A percentile compares a stretch with the other conserved stretches of the same genome.
Conservation (phyloP, 768 basidiomycete species). For the Podaxis rugospora region DNA sequence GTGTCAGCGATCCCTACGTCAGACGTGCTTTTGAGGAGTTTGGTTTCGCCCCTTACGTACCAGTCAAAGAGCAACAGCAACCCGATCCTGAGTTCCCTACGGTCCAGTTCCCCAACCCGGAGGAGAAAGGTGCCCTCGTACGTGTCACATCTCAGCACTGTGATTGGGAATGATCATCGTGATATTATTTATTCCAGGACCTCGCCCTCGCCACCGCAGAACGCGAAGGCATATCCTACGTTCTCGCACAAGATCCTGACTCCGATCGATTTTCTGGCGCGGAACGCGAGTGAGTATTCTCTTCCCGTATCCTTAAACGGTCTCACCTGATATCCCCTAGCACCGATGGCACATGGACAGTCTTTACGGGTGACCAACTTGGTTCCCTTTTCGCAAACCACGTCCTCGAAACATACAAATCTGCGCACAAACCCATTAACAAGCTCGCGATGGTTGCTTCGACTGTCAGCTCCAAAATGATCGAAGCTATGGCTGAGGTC, state of each 20-base stretch:
- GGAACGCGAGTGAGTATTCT: constrained; percentile 48
- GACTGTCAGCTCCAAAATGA: constrained; percentile 89
- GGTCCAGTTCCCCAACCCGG: constrained; percentile 83
- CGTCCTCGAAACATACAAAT: constrained; percentile 37
- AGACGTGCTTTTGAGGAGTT: constrained; percentile 51
- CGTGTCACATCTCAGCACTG: not conserved
- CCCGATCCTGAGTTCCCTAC: constrained; percentile 88
- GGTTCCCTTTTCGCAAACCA: constrained; percentile 48
- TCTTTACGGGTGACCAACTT: constrained; percentile 84
- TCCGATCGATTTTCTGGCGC: constrained; percentile 80
- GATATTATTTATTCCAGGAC: constrained; percentile 42
- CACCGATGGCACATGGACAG: constrained; percentile 53
- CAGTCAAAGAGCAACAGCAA: constrained; percentile 59
- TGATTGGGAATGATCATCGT: not conserved
- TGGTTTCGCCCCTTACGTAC: constrained; percentile 54
- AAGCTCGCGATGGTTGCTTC: constrained; percentile 85
- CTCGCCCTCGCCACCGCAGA: constrained; percentile 65
- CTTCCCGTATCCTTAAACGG: not conserved
- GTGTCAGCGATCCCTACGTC: constrained; percentile 71
- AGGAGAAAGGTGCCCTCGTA: constrained; percentile 68
- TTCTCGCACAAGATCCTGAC: constrained; percentile 89
- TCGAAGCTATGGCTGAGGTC: constrained; percentile 64
- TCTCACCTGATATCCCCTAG: constrained; percentile 20
- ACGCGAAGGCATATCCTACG: constrained; percentile 46
- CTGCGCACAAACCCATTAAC: constrained; percentile 38